Evolutionary conservation across 1,284 basidiomycete genomes (phyloP).

Genomic region (Ustilago tritici): DNA sequence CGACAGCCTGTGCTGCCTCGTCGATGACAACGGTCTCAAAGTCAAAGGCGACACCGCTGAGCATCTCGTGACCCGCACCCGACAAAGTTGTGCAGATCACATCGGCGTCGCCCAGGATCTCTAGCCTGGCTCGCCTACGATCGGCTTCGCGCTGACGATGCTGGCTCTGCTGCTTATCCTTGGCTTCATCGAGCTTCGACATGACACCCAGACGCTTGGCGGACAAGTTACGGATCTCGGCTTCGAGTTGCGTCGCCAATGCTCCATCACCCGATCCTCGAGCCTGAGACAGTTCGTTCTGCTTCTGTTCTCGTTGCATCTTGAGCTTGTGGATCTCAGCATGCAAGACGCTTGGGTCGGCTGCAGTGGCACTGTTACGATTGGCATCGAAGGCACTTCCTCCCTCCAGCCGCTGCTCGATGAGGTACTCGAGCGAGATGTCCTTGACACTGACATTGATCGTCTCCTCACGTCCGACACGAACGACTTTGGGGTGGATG

Average conservation of each 20-base stretch:
- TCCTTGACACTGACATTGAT: conserved; percentile 88
- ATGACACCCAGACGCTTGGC: conserved; percentile 50
- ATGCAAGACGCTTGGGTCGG: conserved; percentile 43
- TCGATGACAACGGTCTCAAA: conserved; percentile 98
- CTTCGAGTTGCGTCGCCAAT: conserved; percentile 46
- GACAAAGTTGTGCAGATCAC: conserved; percentile 95
- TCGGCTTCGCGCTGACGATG: conserved; percentile 61
- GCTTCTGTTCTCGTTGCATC: conserved; percentile 56
- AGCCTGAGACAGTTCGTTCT: conserved; percentile 51
- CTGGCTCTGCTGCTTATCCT: conserved; percentile 57
- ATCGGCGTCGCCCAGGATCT: conserved; percentile 75
- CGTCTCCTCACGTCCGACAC: conserved; percentile 83
- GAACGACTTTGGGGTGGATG: conserved; percentile 82
- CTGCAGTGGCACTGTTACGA: conserved; percentile 18
- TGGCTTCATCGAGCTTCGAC: conserved; percentile 60
- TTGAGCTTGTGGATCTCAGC: conserved; percentile 51
- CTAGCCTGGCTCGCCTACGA: conserved; percentile 43
- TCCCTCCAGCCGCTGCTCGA: conserved; percentile 49
- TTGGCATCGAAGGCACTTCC: conserved; percentile 25
- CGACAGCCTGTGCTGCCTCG: conserved; percentile 96
- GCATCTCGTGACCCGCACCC: conserved; percentile 83
- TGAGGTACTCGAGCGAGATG: conserved; percentile 79
- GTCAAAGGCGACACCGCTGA: conserved; percentile 79
- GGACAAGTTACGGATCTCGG: conserved; percentile 51
- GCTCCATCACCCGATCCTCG: conserved; percentile 26